Evolutionary conservation across 1,284 basidiomycete genomes (phyloP).

Genomic region (Inonotus obliquus): DNA sequence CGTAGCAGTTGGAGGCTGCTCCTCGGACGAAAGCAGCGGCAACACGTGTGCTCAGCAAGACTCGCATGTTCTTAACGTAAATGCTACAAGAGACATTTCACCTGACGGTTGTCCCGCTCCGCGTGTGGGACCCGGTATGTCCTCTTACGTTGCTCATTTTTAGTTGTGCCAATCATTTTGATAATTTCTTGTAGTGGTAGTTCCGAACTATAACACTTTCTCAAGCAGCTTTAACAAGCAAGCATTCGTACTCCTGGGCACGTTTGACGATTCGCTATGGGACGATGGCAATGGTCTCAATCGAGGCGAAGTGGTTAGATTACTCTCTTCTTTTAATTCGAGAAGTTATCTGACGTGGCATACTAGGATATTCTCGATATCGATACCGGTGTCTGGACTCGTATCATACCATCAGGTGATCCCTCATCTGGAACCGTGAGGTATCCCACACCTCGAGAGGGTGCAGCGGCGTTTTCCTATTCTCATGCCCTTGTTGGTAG

Average conservation of each 20-base stretch:
- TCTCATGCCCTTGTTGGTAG: constrained; percentile 50
- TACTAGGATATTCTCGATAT: constrained; percentile 56
- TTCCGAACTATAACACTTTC: constrained; percentile 53
- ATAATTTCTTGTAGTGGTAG: constrained; percentile 32
- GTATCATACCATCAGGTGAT: constrained; percentile 69
- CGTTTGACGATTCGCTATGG: constrained; percentile 59
- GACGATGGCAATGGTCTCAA: constrained; percentile 53
- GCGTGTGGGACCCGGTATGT: constrained; percentile 43
- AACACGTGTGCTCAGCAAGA: constrained; percentile 51
- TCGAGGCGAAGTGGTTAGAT: constrained; percentile 61
- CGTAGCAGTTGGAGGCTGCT: constrained; percentile 59
- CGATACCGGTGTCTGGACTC: constrained; percentile 62
- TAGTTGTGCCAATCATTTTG: background rate
- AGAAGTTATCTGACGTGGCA: constrained; percentile 8
- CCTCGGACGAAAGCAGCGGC: constrained; percentile 34
- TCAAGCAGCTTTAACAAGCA: constrained; percentile 57
- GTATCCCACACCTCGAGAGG: constrained; percentile 63
- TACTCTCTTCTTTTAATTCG: background rate
- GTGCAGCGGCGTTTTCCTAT: constrained; percentile 60
- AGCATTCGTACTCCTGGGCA: constrained; percentile 63
- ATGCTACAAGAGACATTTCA: constrained; percentile 31
- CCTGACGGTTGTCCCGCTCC: constrained; percentile 62
- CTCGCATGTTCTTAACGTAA: constrained; percentile 50
- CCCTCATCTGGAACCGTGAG: constrained; percentile 42
- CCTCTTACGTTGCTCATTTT: background rate